Conservation (phyloP, 2,329 filamentous ascomycete species). For the Pyrenochaeta sp. region DNA sequence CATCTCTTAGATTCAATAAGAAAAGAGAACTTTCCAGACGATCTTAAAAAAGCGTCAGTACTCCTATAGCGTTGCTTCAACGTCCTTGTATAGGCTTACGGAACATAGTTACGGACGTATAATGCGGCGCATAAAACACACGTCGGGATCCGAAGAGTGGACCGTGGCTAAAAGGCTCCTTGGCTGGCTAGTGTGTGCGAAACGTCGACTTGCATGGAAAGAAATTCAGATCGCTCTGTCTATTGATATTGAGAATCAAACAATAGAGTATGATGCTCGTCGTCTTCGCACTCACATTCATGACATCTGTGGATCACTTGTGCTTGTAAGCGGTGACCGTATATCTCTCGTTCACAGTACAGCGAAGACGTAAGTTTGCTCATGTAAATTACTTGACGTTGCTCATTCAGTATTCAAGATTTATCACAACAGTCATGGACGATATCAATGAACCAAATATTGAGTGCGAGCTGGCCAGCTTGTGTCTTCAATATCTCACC, state of each 20-base stretch:
- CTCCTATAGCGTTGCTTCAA: background rate
- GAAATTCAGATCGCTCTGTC: slow-evolving; percentile 40
- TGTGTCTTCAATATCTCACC: slow-evolving; percentile 38
- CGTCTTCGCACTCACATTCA: slow-evolving; percentile 30
- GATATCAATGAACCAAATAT: slow-evolving; percentile 30
- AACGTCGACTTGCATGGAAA: slow-evolving; percentile 34
- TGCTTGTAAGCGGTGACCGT: slow-evolving; percentile 16
- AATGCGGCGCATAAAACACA: slow-evolving; percentile 26
- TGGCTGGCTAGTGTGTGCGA: slow-evolving; percentile 39
- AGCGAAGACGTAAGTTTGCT: slow-evolving; percentile 6
- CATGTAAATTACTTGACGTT: background rate
- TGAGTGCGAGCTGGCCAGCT: slow-evolving; percentile 33
- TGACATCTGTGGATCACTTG: slow-evolving; percentile 34
- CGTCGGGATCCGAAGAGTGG: slow-evolving; percentile 17
- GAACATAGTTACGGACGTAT: slow-evolving; percentile 33
- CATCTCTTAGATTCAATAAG: slow-evolving; percentile 23
- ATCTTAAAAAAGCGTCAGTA: slow-evolving; percentile 33
- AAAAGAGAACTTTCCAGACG: slow-evolving; percentile 22
- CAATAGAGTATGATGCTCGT: slow-evolving; percentile 28
- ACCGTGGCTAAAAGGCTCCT: slow-evolving; percentile 26
- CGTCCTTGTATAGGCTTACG: background rate
- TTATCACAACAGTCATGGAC: slow-evolving; percentile 23
- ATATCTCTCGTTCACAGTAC: slow-evolving; percentile 6
- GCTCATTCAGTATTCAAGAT: slow-evolving; percentile 18
- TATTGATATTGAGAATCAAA: slow-evolving; percentile 24